Conservation (phyloP, 768 basidiomycete genomes). For the Tephrocybe sp. region DNA sequence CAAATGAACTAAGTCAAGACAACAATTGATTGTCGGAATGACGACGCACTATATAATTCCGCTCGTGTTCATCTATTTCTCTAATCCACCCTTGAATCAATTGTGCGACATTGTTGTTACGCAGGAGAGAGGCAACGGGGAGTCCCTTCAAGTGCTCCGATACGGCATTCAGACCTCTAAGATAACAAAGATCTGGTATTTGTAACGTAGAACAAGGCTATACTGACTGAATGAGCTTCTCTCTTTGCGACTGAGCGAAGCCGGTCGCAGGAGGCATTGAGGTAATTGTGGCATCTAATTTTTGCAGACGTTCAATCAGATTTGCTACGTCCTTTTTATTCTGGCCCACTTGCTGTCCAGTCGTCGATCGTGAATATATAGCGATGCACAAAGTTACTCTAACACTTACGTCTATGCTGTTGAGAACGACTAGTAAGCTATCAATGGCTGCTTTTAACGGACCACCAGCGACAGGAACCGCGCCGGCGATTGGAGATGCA, state of each 20-base stretch:
- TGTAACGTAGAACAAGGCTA: not conserved
- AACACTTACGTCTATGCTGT: not conserved
- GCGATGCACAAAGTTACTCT: not conserved
- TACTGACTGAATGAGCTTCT: not conserved
- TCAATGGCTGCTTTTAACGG: not conserved
- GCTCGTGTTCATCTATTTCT: not conserved
- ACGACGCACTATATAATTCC: not conserved
- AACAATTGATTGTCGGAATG: not conserved
- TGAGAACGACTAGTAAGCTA: not conserved
- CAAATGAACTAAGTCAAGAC: not conserved
- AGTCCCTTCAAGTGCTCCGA: not conserved
- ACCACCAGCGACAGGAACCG: not conserved
- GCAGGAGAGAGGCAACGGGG: not conserved
- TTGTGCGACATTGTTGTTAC: not conserved
- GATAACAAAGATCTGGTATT: not conserved
- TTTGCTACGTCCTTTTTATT: not conserved
- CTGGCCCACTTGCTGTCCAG: not conserved
- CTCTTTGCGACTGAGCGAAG: not conserved
- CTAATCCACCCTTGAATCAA: not conserved
- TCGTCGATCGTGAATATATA: not conserved
- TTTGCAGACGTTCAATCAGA: not conserved
- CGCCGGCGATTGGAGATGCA: not conserved
- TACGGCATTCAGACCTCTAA: not conserved
- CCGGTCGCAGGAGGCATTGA: not conserved
- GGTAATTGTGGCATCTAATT: not conserved